Conservation (phyloP, 352 stramenopile genomes). For the Globisporangium parvum region DNA sequence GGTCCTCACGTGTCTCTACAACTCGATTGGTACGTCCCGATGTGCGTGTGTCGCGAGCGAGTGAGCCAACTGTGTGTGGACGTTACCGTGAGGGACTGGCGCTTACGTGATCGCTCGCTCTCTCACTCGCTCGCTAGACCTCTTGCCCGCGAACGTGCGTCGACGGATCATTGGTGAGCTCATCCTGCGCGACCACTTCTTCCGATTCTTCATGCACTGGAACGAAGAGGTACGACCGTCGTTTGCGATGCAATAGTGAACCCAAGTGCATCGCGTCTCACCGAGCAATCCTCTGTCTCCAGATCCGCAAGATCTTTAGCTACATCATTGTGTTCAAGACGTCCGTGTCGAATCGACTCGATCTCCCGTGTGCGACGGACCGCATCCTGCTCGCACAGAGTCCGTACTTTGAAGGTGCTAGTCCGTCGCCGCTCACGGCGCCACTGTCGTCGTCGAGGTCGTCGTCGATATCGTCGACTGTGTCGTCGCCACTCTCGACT, state of each 20-base stretch:
- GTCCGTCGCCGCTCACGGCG: neutral
- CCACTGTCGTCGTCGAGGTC: slow-evolving; percentile 9
- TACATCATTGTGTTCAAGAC: slow-evolving; percentile 86
- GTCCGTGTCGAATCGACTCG: slow-evolving; percentile 64
- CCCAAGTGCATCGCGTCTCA: neutral
- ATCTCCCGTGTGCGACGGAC: slow-evolving; percentile 65
- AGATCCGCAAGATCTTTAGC: slow-evolving; percentile 84
- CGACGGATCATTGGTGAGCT: slow-evolving; percentile 67
- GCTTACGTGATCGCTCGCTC: neutral
- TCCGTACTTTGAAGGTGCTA: slow-evolving; percentile 50
- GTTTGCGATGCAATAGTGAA: no score
- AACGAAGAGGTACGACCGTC: slow-evolving; percentile 90
- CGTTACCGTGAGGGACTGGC: slow-evolving; percentile 1
- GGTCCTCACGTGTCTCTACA: slow-evolving; percentile 83
- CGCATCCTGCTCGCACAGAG: slow-evolving; percentile 69
- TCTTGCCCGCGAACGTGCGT: slow-evolving; percentile 55
- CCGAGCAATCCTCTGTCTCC: no score
- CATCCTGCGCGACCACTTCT: slow-evolving; percentile 83
- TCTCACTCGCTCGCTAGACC: slow-evolving; percentile 26
- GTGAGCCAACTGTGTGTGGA: neutral
- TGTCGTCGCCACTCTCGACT: slow-evolving; percentile 13
- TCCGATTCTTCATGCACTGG: slow-evolving; percentile 83
- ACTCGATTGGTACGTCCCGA: slow-evolving; percentile 50
- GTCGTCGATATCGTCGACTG: slow-evolving; percentile 17
- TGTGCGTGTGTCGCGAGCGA: neutral